phyloP scores from a whole-genome alignment of 2,329 filamentous ascomycete genomes.

The Periconia digitata region DNA sequence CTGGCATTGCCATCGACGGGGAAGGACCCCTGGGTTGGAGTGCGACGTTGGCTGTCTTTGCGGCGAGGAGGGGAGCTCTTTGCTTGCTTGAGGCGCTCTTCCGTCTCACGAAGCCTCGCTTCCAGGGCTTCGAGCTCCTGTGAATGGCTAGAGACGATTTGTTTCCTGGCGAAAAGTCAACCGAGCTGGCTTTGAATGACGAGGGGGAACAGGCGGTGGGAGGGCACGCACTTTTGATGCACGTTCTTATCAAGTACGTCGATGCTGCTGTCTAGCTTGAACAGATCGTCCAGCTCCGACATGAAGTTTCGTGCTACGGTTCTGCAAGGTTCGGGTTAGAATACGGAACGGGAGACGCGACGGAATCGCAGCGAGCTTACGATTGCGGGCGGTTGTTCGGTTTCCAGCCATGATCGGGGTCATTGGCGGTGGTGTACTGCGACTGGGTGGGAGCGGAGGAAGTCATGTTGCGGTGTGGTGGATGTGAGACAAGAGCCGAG shows the following conservation, averaged over 20 bases:
- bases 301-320: conserved; percentile 88
- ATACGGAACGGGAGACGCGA: conserved; percentile 11
- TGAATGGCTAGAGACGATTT: conserved; percentile 71
- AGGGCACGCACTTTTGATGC: conserved; percentile 71
- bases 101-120: conserved; percentile 79
- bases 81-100: conserved; percentile 65
- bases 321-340: conserved; percentile 53
- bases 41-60: conserved; percentile 33
- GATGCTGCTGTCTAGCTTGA: conserved; percentile 80
- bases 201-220: conserved; percentile 1
- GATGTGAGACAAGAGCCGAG: conserved; percentile 2
- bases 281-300: conserved; percentile 81
- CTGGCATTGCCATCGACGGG: conserved; percentile 29
- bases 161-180: conserved; percentile 62
- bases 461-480: conserved; percentile 8
- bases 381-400: conserved; percentile 80
- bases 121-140: conserved; percentile 86
- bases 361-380: conserved; percentile 55
- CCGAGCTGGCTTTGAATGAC: conserved; percentile 8
- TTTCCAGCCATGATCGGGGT: conserved; percentile 75
- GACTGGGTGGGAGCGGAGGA: conserved; percentile 14
- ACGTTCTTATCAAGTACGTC: conserved; percentile 69
- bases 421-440: conserved; percentile 27
- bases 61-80: conserved; percentile 34
- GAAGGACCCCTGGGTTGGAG: conserved; percentile 24